Base-by-base conservation (phyloP, 345 rosid genomes). In the Ricinus communis region DNA sequence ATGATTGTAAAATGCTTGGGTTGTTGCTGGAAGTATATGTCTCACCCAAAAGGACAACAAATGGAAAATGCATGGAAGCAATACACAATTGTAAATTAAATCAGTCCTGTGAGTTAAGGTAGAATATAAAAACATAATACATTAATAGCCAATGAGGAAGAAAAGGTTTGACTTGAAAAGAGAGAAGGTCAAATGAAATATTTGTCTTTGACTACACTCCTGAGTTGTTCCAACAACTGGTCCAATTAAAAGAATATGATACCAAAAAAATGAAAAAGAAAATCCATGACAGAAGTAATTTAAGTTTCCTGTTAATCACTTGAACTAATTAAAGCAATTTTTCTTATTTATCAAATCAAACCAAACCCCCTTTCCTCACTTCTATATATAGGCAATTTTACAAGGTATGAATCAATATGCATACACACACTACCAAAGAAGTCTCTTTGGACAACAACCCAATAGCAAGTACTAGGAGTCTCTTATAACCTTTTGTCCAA, bases 141-240 rank as follows among this genome's bases (percentile, higher is more conserved):
- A 19, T n/a, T n/a, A n/a, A 51, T 50, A 14, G n/a, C 28, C 0
- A 8, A 6, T 12, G 0, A 8, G 30, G 22, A 50, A 33, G 14
- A 27, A 21, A 79, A 57, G 46, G 46, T 73, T 83, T 75, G 80
- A 75, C 74, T 77, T 83, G 78, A 71, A 77, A 69, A 63, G 73
- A 62, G 80, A 82, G 83, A 76, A 56, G 80, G 84, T 85, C 87
- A 78, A 80, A 77, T 74, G 76, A 64, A 65, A 73, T 76, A 4
- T 43, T 43, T 87, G 82, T 79, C 97, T 91, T 91, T 80, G 85
- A 87, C 84, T 87, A 59, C 84, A 90, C 98, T 87, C 95, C 77
- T 78, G 77, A 80, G 85, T 83, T 72, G 90, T 86, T 90, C 90
- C 81, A 86, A 86, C 94, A 80, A 78, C 91, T 79, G 66, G 74